Conservation (phyloP, 2,329 filamentous ascomycete genomes). For the Colletotrichum cordylinicola region DNA sequence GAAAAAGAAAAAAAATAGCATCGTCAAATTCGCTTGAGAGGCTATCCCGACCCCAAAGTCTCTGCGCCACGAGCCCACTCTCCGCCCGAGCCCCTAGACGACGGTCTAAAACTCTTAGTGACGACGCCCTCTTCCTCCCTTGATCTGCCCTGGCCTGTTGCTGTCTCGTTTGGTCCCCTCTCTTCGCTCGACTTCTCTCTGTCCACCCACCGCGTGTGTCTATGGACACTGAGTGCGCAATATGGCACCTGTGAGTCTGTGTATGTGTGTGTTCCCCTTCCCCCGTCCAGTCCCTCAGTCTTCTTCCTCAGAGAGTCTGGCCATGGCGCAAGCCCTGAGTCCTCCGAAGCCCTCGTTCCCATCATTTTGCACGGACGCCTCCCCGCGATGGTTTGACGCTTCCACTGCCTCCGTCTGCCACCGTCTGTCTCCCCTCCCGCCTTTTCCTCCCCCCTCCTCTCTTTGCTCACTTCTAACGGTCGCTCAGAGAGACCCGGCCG, state of each 20-base stretch:
- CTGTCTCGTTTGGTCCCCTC: background rate
- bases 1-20: background rate
- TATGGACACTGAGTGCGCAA: background rate
- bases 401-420: slow-evolving; percentile 1
- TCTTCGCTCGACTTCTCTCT: background rate
- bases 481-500: background rate
- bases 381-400: slow-evolving; percentile 22
- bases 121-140: slow-evolving; percentile 17
- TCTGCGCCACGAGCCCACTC: slow-evolving; percentile 13
- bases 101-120: slow-evolving; percentile 6
- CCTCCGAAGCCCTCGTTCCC: slow-evolving; percentile 1
- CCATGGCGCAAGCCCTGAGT: slow-evolving; percentile 8
- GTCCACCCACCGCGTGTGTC: background rate
- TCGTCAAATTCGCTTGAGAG: background rate
- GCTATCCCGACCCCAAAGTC: slow-evolving; percentile 3
- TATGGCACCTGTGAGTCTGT: background rate
- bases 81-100: slow-evolving; percentile 7
- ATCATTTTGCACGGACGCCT: slow-evolving; percentile 21
- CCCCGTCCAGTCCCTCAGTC: background rate
- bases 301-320: background rate
- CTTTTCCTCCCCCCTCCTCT: background rate
- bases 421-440: slow-evolving; percentile 16
- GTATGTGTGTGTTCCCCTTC: background rate
- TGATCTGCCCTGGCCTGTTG: background rate
- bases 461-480: slow-evolving; percentile 4